A percentile compares a stretch with the other conserved stretches of the same genome.
phyloP scores from a whole-genome alignment of 1,284 basidiomycete species.

The Earliella scabrosa region DNA sequence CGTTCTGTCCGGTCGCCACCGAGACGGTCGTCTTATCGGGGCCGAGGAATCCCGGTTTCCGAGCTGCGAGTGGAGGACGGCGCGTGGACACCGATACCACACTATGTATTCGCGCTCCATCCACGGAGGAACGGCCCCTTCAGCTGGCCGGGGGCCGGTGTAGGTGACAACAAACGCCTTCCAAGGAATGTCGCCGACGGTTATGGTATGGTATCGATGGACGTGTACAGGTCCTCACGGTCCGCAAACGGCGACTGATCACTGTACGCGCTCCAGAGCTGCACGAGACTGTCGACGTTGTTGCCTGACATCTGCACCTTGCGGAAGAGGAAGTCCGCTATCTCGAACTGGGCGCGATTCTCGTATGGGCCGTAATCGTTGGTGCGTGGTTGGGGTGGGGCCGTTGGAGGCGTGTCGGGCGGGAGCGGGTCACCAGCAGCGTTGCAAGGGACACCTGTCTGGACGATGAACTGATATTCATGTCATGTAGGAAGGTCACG shows the following conservation, averaged over 20 bases:
- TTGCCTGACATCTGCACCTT: slow-evolving; percentile 5
- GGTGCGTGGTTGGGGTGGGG: too few species aligned
- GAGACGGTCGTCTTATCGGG: slow-evolving; percentile 30
- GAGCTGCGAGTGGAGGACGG: slow-evolving; percentile 8
- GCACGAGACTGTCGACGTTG: slow-evolving; percentile 9
- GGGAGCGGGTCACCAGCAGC: too few species aligned
- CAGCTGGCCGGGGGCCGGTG: background rate
- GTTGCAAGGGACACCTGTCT: too few species aligned
- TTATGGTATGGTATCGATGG: slow-evolving; percentile 11
- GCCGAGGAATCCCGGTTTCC: slow-evolving; percentile 24
- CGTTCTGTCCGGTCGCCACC: slow-evolving; percentile 25
- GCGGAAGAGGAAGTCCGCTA: slow-evolving; percentile 9
- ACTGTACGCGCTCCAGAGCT: background rate
- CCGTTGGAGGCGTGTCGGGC: too few species aligned
- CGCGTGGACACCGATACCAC: background rate
- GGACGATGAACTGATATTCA: too few species aligned
- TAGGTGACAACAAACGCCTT: slow-evolving; percentile 1
- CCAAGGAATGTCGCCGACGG: slow-evolving; percentile 15
- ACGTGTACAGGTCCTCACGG: background rate
- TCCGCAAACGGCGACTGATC: background rate
- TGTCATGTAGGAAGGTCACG: too few species aligned
- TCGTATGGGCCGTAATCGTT: background rate
- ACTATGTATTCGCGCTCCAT: too few species aligned
- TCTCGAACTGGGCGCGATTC: background rate
- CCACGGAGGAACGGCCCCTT: background rate